phyloP scores from a whole-genome alignment of 306 rosid genomes.

The Quercus dentata region DNA sequence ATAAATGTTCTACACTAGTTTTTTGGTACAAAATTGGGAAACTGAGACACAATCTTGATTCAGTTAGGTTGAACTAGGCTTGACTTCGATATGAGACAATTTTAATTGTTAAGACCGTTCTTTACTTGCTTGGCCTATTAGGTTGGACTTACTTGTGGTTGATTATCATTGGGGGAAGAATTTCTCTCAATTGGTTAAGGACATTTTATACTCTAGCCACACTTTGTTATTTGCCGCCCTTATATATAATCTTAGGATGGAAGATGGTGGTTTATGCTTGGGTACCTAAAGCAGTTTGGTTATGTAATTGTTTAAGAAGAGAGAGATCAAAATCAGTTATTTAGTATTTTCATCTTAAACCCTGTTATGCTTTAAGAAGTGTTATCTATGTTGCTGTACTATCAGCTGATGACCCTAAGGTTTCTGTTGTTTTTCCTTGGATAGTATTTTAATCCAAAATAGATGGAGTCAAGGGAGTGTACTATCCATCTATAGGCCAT shows the following conservation, averaged over 20 bases:
- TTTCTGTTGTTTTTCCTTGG: background rate
- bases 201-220: background rate
- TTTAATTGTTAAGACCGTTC: background rate
- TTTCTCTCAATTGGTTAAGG: background rate
- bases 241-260: background rate
- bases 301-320: background rate
- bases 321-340: background rate
- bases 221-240: background rate
- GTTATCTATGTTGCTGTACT: background rate
- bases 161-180: background rate
- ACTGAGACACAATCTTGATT: background rate
- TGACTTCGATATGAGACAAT: background rate
- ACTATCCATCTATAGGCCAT: background rate
- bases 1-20: background rate
- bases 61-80: background rate
- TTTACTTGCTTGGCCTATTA: background rate
- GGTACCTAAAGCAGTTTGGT: background rate
- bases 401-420: background rate
- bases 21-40: background rate
- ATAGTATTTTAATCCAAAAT: background rate
- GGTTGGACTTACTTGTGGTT: background rate
- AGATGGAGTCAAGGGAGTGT: background rate
- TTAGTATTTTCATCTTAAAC: background rate
- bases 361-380: background rate
- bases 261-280: slow-evolving; percentile 2